phyloP scores from a whole-genome alignment of 257 asterid species.

The Ligustrum vulgare region DNA sequence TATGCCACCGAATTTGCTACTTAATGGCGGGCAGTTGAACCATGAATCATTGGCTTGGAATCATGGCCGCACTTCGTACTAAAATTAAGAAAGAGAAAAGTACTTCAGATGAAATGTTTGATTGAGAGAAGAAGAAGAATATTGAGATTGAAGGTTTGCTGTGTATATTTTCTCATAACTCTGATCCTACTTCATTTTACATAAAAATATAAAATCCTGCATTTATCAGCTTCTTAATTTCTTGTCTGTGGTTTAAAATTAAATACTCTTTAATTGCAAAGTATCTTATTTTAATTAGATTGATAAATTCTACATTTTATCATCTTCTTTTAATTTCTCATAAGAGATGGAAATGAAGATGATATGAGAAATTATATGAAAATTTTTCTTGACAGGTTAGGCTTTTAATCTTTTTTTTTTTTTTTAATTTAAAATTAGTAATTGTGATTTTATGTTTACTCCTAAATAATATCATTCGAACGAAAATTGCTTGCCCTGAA shows the following conservation, averaged over 20 bases:
- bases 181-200: background rate
- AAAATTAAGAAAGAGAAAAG: constrained; percentile 20
- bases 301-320: no score
- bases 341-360: background rate
- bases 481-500: background rate
- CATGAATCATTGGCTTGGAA: constrained; percentile 58
- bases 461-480: background rate
- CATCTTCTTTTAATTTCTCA: no score
- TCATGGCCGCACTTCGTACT: constrained; percentile 58
- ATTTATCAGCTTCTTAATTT: background rate
- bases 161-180: background rate
- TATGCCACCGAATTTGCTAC: constrained; percentile 41
- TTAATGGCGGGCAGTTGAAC: constrained; percentile 45
- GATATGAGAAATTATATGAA: background rate
- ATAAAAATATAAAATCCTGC: background rate
- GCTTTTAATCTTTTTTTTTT: background rate
- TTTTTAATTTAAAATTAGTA: background rate
- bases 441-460: background rate
- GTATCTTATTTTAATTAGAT: no score
- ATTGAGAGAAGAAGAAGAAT: background rate
- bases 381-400: background rate
- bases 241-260: background rate
- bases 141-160: background rate
- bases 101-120: background rate
- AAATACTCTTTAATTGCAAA: no score